Base-by-base conservation (phyloP, 345 rosid species). In the Citrus cavaleriei region DNA sequence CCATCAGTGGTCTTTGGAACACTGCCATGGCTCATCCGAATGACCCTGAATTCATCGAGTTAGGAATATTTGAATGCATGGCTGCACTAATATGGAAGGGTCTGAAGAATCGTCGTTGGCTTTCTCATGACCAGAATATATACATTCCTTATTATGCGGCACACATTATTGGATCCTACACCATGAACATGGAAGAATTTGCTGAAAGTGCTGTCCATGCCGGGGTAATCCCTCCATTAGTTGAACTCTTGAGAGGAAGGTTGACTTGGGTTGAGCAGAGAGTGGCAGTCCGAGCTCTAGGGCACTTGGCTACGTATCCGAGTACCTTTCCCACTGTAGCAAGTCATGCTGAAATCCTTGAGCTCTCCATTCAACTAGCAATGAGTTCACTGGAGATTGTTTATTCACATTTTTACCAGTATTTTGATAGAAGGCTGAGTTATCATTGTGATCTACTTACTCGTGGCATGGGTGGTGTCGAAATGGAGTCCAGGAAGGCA, bases 1-100 rank as follows among this genome's bases (percentile, higher is more conserved):
- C 99, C 19, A 94, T 97, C 72, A 97, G 99, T 76, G 99, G 99
- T 58, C 93, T 97, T 37, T 97, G 99, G 99, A 97, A 97, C 89
- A 97, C 99, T 68, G 99, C 99, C 60, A 97, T 94, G 99, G 98
- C 99, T 28, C 98, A 97, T 83, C 99, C 99, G 18, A 94, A 97
- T 71, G 98, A 97, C 77, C 98, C 98, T 0, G 99, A 97, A 83
- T 97, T 97, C 82, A 92, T 97, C 2, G 96, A 94, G 82, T 87
- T 97, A 59, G 99, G 99, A 60, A 97, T 94, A 71, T 97, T 97
- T 46, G 98, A 94, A 82, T 97, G 98, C 86, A 97, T 97, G 98
- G 83, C 98, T 24, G 91, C 99, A 54, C 87, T 97, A 66, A 94
- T 93, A 76, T 94, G 97, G 97, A 97, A 97, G 81, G 99, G 99